These are phyloP conservation scores for Rhododendron ferrugineum DNA, from an alignment of 148 eudicot genomes.

Conservation along the genomic window DNA sequence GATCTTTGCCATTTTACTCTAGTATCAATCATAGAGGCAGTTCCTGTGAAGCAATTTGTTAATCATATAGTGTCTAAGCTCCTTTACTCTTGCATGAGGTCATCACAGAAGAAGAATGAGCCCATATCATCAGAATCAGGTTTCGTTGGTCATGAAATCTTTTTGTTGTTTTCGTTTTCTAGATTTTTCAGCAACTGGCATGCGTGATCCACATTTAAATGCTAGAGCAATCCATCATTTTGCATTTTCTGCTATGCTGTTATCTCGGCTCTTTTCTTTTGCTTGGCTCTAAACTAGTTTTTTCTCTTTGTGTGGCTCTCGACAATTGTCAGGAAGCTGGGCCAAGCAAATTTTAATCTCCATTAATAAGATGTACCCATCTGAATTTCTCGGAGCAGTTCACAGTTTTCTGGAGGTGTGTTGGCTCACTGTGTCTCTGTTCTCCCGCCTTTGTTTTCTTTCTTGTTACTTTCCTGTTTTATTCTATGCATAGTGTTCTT, in stretches of 20 bases:
- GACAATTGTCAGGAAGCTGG: constrained; percentile 36
- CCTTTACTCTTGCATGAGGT: constrained; percentile 46
- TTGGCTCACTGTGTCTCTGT: neutral
- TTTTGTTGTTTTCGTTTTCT: neutral
- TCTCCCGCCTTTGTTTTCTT: neutral
- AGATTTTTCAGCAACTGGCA: neutral
- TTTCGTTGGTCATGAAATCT: constrained; percentile 13
- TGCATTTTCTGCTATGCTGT: neutral
- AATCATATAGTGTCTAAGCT: constrained; percentile 44
- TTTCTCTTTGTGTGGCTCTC: neutral
- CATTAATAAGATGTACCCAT: constrained; percentile 50
- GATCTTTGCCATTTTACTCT: constrained; percentile 36
- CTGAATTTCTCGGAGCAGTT: constrained; percentile 61
- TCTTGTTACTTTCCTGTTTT: neutral
- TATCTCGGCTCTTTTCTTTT: neutral
- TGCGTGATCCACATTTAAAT: neutral
- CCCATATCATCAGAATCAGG: constrained; percentile 41
- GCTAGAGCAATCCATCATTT: neutral
- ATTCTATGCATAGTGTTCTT: neutral
- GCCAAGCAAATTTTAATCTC: constrained; percentile 48
- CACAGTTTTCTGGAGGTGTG: constrained; percentile 59
- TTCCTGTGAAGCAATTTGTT: constrained; percentile 41
- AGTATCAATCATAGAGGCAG: constrained; percentile 49
- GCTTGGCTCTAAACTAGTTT: neutral
- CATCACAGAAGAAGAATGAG: constrained; percentile 32